Percentiles rank a stretch among this genome's conserved stretches.
Evolutionary conservation across 305 asterid species (phyloP).

Genomic region (Striga hermonthica): DNA sequence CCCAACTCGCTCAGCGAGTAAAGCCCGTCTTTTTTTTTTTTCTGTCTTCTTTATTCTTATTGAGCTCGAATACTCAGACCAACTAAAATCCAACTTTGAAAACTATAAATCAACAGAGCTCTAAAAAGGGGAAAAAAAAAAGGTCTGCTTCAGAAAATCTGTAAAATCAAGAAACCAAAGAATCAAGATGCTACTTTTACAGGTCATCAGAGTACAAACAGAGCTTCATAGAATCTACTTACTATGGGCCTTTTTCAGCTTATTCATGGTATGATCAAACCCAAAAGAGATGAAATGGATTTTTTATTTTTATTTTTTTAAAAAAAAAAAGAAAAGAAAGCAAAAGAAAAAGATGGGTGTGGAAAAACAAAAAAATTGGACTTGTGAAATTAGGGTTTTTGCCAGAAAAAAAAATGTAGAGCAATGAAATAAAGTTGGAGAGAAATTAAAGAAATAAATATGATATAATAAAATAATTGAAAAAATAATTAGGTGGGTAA

Average conservation of each 20-base stretch:
- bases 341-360: too few relatives aligned
- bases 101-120: slow-evolving; percentile 29
- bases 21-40: slow-evolving; percentile 26
- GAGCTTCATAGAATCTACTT: slow-evolving; percentile 36
- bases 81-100: slow-evolving; percentile 20
- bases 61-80: slow-evolving; percentile 32
- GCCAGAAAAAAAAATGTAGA: slow-evolving; percentile 39
- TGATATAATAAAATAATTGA: slow-evolving; percentile 39
- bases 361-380: too few relatives aligned
- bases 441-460: slow-evolving; percentile 37
- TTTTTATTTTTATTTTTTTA: slow-evolving; percentile 27
- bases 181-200: slow-evolving; percentile 30
- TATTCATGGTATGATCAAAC: slow-evolving; percentile 32
- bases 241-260: slow-evolving; percentile 32
- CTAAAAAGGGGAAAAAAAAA: slow-evolving; percentile 28
- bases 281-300: slow-evolving; percentile 31
- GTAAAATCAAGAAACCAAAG: slow-evolving; percentile 39
- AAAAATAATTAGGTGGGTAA: slow-evolving; percentile 44
- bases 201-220: slow-evolving; percentile 45
- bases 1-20: slow-evolving; percentile 31
- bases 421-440: slow-evolving; percentile 40
- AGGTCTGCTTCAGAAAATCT: slow-evolving; percentile 35
- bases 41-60: slow-evolving; percentile 8
- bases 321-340: slow-evolving; percentile 21
- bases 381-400: slow-evolving; percentile 67